phyloP scores from a whole-genome alignment of 2,329 filamentous ascomycete genomes.

The Aspergillus udagawae region DNA sequence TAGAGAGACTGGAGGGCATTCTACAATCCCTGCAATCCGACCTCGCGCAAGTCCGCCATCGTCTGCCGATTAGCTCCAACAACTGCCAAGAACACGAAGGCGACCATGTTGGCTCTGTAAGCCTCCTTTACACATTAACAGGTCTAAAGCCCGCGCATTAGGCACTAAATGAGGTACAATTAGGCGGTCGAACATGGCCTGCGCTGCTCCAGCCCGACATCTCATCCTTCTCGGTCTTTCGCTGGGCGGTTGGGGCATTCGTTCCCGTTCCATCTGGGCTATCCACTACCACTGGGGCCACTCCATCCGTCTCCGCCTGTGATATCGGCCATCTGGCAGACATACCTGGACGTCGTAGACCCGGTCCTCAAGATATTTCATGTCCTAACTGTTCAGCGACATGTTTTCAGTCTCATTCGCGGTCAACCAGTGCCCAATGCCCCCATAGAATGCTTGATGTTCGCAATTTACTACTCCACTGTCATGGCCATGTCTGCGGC shows the following conservation, averaged over 20 bases:
- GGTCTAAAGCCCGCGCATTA: too few species aligned
- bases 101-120: too few species aligned
- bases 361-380: slow-evolving; percentile 56
- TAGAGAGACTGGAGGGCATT: slow-evolving; percentile 10
- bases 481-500: slow-evolving; percentile 9
- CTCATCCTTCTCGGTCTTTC: too few species aligned
- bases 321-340: slow-evolving; percentile 17
- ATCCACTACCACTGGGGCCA: background rate
- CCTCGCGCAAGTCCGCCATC: too few species aligned
- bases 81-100: too few species aligned
- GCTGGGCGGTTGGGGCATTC: too few species aligned
- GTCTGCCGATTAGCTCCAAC: too few species aligned
- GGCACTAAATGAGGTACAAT: too few species aligned
- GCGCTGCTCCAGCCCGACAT: too few species aligned
- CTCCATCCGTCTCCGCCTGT: slow-evolving; percentile 3
- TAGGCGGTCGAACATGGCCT: too few species aligned
- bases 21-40: background rate
- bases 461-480: slow-evolving; percentile 17
- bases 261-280: background rate
- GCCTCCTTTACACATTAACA: too few species aligned
- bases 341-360: slow-evolving; percentile 40
- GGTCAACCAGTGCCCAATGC: background rate
- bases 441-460: slow-evolving; percentile 11
- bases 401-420: slow-evolving; percentile 40
- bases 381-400: slow-evolving; percentile 47